Base-by-base conservation (phyloP, 176 grass and related monocot genomes). In the Oryza punctata region DNA sequence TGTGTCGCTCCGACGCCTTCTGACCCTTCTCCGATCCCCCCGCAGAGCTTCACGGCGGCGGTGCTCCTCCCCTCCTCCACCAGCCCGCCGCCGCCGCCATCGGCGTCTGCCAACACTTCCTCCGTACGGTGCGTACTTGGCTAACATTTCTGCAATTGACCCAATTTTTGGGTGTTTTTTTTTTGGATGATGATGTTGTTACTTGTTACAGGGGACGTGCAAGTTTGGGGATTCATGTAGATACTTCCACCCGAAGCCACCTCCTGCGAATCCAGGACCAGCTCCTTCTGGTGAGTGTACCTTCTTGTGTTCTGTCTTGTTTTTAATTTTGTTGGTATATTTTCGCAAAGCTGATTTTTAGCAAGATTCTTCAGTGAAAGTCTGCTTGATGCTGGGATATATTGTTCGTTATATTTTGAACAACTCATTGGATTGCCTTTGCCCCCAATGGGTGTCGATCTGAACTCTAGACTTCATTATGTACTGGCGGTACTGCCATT, bases 41-140 rank as follows among this genome's bases (percentile, higher is more conserved):
- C 12, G 1, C 77, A 92, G 94, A 88, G 14, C 73, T 83, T 13
- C 79, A 81, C 30, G 92, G 86, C 72, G 71, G 70, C 66, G 3
- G 50, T 0, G 37, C 49, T 15, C 64, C 78, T 70, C 52, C 77
- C 21, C 64, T 86, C 80, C 37, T 85, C 37, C 37, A 38, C 70
- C 87, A 83, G 10, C 77, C 87, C 24, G 87, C 82, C 50, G 91
- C 89, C 37, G 35, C 35, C 54, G 88, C 67, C 77, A 27, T 90
- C 35, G 91, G 89, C 63, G 77, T 98, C 38, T 95, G 96, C 80
- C 91, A 95, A 15, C 89, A 94, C 85, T 98, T 93, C 69, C 77
- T 87, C 35, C 87, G 87, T 82, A 92, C 91, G 76, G 96, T 90
- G 64, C 45, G 75, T 86, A 18, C 12, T 11, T 59, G 45, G 18